Evolutionary conservation across 1,139 yeast genomes (phyloP).

Genomic region (Hansenula sp.): DNA sequence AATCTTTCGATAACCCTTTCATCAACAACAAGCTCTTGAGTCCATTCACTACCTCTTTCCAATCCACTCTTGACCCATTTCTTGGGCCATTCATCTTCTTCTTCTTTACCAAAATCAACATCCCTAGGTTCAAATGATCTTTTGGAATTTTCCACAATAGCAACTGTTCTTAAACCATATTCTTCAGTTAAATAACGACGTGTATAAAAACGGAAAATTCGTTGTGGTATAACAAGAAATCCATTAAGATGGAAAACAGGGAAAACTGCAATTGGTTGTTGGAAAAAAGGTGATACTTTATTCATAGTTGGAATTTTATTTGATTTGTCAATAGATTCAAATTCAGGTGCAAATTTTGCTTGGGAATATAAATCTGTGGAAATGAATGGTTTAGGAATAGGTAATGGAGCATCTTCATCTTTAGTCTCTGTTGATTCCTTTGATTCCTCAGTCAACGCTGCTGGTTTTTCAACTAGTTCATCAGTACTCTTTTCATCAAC

Average conservation of each 20-base stretch:
- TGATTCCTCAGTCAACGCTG: constrained; percentile 4
- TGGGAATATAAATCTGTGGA: constrained; percentile 47
- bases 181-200: constrained; percentile 69
- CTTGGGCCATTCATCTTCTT: constrained; percentile 89
- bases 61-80: constrained; percentile 75
- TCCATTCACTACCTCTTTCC: constrained; percentile 83
- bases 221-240: constrained; percentile 67
- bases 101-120: constrained; percentile 51
- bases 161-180: constrained; percentile 57
- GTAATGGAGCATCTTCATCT: constrained; percentile 30
- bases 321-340: constrained; percentile 29
- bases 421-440: constrained; percentile 11
- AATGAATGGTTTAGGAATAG: constrained; percentile 64
- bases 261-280: constrained; percentile 71
- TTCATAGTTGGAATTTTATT: constrained; percentile 24
- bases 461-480: constrained; percentile 5
- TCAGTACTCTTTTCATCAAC: constrained; percentile 14
- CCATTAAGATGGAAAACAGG: constrained; percentile 78
- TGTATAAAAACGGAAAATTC: constrained; percentile 76
- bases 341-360: constrained; percentile 59
- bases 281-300: constrained; percentile 55
- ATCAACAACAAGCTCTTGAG: constrained; percentile 68
- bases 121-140: constrained; percentile 56
- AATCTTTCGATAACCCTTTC: constrained; percentile 56
- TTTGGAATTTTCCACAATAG: constrained; percentile 50